Evolutionary conservation across 2,329 filamentous ascomycete species (phyloP), one percentile per base, ranked within the genome.

Genomic region (Exophiala bonariae): DNA sequence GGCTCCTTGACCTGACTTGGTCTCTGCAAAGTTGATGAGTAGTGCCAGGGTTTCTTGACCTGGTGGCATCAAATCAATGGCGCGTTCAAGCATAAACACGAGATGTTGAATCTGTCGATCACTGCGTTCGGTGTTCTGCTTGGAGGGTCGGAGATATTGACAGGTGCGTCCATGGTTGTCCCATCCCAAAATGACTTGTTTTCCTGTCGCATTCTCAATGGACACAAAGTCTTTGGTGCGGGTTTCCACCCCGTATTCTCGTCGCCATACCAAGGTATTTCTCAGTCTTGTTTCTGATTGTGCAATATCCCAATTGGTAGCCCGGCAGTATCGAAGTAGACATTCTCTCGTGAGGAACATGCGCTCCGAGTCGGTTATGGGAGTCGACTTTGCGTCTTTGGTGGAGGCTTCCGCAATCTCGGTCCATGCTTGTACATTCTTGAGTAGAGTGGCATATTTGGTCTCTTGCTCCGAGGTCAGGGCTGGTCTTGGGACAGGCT

Each of bases 271-370:
- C 47, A 97, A 72, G 0, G 92, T 96, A 35, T 80, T 80, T 58
- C 85, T 82, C 32, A 97, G 70, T n/a, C 93, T 86, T 64, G 85
- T 86, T 57, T 85, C 79, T 7, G 93, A 83, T 38, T 92, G 83
- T 34, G 81, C 72, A 40, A 86, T 78, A 57, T 84, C 78, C 90
- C 93, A 99, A 70, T 95, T 96, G 30, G 89, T 91, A 16, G 93
- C 93, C 50, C 92, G 86, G 22, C 99, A 83, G 66, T 96, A 99
- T 59, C 93, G 87, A 32, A 96, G 78, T 13, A 99, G 78, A 65
- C 92, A 97, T 66, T 99, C 93, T 56, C 84, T 82, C 10, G 91
- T 96, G 58, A 99, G 79, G 83, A 89, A 99, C 72, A 93, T 82
- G 62, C 82, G 86, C 71, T 99, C 93, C 41, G 76, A 72, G 49